Evolutionary conservation across 2,329 filamentous ascomycete genomes (phyloP), one percentile per base, ranked within the genome.

Genomic region (Ceratocystiopsis brevicomis): DNA sequence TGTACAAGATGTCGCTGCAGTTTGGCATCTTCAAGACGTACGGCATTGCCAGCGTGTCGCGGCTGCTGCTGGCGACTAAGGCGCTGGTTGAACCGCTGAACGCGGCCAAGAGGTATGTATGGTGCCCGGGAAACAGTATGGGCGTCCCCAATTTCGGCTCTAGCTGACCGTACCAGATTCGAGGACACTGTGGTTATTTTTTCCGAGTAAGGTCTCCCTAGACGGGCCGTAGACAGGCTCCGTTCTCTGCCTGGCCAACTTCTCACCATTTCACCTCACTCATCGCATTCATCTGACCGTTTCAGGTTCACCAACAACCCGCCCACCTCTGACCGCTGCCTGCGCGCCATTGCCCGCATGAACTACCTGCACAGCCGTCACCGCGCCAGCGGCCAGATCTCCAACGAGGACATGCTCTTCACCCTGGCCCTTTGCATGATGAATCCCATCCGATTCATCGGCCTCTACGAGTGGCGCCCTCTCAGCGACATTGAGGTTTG

Each of bases 401-500:
- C 52, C 37, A 61, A 62, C 46, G 53, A 48, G 11, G 59, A 62
- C 50, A 47, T 62, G 19, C 53, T 62, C 33, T 62, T 61, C 54
- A 61, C 59, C 37, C 54, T 62, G 4, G 61, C 61, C 38, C 64
- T 83, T 0, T 83, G 83, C 54, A 67, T 80, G 16, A 61, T 68
- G 1, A 76, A 85, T 53, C 78, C 81, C 0, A 57, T 71, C 30
- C 63, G 68, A 14, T 85, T 79, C 64, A 68, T 81, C 32, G 56
- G 65, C 6, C 60, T 61, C 6, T 81, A 75, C 52, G 83, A 88
- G 54, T 88, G 81, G 81, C 70, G 82, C 2, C 36, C 60, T 5
- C 56, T 83, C 18, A 78, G 68, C 15, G 71, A 78, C 1, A 64
- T 86, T 58, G 82, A 87, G 57, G 56, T 64, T 11, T 81, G 77